Evolutionary conservation across 169 alveolate species (phyloP).

Genomic region (Cryptosporidium sp.): DNA sequence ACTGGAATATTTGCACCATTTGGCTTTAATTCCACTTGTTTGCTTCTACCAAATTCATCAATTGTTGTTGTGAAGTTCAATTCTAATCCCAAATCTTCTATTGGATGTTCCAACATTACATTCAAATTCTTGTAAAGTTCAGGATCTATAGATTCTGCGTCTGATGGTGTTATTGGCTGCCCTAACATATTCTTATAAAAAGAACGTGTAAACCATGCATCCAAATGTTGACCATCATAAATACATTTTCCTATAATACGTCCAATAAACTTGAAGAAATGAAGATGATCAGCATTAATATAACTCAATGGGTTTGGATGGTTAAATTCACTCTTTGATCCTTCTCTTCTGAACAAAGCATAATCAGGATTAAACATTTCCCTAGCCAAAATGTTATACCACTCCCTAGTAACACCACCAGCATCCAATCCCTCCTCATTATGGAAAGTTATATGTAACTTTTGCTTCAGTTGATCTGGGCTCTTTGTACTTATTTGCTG

Average conservation of each 20-base stretch:
- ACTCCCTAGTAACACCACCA: conserved; percentile 99
- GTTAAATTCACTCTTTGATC: conserved; percentile 91
- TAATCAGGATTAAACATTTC: conserved; percentile 99
- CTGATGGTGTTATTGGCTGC: conserved; percentile 94
- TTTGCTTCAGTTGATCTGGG: conserved; percentile 95
- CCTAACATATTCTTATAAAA: conserved; percentile 98
- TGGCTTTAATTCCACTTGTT: conserved; percentile 94
- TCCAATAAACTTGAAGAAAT: conserved; percentile 98
- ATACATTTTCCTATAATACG: conserved; percentile 98
- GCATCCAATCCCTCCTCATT: conserved; percentile 99
- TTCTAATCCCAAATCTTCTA: conserved; percentile 90
- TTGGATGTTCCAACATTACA: conserved; percentile 92
- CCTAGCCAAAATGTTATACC: conserved; percentile 95
- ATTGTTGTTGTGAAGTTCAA: conserved; percentile 90
- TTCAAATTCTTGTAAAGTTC: conserved; percentile 94
- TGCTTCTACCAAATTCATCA: conserved; percentile 94
- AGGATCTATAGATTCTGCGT: conserved; percentile 98
- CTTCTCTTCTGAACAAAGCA: conserved; percentile 92
- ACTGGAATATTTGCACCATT: conserved; percentile 93
- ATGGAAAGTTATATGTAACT: conserved; percentile 91
- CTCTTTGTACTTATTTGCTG: conserved; percentile 88
- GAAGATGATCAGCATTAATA: conserved; percentile 94
- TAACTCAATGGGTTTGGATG: conserved; percentile 96
- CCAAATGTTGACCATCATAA: conserved; percentile 95
- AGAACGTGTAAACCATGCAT: conserved; percentile 97